Base-by-base conservation (phyloP, 306 rosid genomes). In the Vigna mungo region DNA sequence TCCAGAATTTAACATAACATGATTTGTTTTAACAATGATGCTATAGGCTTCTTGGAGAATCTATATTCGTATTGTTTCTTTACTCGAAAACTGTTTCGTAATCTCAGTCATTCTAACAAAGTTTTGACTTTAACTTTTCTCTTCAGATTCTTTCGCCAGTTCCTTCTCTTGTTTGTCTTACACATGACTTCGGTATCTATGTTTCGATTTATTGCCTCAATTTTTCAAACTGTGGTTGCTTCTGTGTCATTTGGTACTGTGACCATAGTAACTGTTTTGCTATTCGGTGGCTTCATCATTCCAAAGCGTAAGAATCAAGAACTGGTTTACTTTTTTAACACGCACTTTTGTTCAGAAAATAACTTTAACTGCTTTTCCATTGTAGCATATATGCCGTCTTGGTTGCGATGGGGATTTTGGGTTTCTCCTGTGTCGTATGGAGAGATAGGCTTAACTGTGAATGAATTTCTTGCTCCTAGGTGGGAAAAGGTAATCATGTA, bases 351-450 rank as follows among this genome's bases (percentile, higher is more conserved):
- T 55, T 46, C 49, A 55, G 75, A 77, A 71, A 51, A 36, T 55
- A 7, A 72, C 18, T 43, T 77, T 56, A 55, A 37, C 6, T 32
- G 54, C 71, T 48, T 72, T 82, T 72, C 34, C 64, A 27, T 17
- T 86, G 83, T 80, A 88, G 92, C 90, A 80, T 71, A 82, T 44
- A 76, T 88, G 78, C 92, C 92, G 25, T 46, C 78, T 74, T 88
- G 85, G 88, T 70, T 88, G 84, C 73, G 74, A 46, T 88, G 92
- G 92, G 90, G 84, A 32, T 88, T 86, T 72, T 88, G 92, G 92
- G 15, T 86, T 84, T 88, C 88, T 82, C 92, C 92, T 55, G 41
- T 88, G 77, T n/a, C 92, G 49, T 88, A 77, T 64, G 92, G 86
- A 77, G 88, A 84, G 76, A 82, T 88, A 46, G 83, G 83, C 13